phyloP scores from a whole-genome alignment of 768 basidiomycete genomes.

The Calocybe cyanea region DNA sequence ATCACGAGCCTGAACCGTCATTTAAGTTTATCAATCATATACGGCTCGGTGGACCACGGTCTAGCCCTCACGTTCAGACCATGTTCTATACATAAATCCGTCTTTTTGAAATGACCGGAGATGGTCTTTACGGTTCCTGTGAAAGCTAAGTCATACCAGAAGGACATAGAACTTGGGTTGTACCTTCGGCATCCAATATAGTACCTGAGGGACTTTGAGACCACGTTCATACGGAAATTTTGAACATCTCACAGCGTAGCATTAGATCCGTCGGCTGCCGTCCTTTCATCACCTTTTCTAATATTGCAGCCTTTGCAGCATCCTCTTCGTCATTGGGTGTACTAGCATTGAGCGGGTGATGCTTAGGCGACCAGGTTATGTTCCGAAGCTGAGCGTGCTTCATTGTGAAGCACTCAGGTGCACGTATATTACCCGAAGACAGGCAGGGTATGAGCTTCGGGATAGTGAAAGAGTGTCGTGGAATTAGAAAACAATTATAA shows the following conservation, averaged over 20 bases:
- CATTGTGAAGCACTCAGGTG: constrained; percentile 2
- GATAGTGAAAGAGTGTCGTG: not conserved
- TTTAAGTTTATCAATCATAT: too few species aligned
- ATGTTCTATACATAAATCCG: constrained; percentile 85
- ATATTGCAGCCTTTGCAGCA: constrained; percentile 63
- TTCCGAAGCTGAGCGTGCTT: constrained; percentile 8
- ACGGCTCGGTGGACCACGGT: too few species aligned
- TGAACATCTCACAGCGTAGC: constrained; percentile 74
- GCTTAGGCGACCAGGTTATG: constrained; percentile 34
- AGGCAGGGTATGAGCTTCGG: not conserved
- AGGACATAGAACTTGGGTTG: constrained; percentile 1
- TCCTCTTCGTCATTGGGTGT: constrained; percentile 57
- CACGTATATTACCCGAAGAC: constrained; percentile 4
- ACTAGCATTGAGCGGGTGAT: constrained; percentile 25
- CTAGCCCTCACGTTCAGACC: constrained; percentile 73
- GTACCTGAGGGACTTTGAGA: constrained; percentile 55
- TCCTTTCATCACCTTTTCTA: constrained; percentile 84
- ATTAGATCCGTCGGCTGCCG: constrained; percentile 87
- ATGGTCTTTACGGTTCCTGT: constrained; percentile 83
- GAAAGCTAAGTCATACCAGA: constrained; percentile 12
- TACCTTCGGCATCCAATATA: constrained; percentile 80
- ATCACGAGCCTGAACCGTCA: constrained; percentile 72
- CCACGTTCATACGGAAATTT: constrained; percentile 8
- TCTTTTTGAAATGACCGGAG: constrained; percentile 86
- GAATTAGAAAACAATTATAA: constrained; percentile 2